phyloP scores from a whole-genome alignment of 805 yeast species.

The Candida jianshihensis region DNA sequence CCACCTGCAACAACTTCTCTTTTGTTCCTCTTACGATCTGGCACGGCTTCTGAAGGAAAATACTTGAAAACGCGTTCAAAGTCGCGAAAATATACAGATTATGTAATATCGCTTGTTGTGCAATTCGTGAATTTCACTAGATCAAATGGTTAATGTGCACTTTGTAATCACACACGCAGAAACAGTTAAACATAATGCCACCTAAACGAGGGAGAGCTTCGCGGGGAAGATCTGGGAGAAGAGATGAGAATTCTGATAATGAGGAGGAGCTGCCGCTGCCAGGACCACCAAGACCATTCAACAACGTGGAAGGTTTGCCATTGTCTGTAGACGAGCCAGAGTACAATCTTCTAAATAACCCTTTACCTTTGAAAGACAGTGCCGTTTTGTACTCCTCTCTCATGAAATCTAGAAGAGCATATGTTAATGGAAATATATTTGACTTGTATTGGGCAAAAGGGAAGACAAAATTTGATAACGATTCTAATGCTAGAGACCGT shows the following conservation, averaged over 20 bases:
- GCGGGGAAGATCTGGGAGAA: constrained; percentile 11
- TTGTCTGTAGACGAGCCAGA: constrained; percentile 61
- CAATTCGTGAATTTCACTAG: no score
- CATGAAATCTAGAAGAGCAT: constrained; percentile 61
- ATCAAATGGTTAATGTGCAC: no score
- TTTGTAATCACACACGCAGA: not conserved
- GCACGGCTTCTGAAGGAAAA: no score
- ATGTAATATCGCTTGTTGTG: no score
- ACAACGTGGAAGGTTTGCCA: constrained; percentile 59
- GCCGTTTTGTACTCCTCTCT: constrained; percentile 68
- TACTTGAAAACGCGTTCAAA: no score
- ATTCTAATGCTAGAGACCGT: constrained; percentile 64
- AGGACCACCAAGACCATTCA: constrained; percentile 47
- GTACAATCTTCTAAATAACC: constrained; percentile 51
- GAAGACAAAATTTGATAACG: constrained; percentile 32
- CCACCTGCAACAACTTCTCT: no score
- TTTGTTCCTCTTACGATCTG: no score
- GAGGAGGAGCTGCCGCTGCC: constrained; percentile 21
- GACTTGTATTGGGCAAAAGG: constrained; percentile 76
- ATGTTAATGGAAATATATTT: constrained; percentile 65
- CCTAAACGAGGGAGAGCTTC: constrained; percentile 15
- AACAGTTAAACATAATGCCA: constrained; percentile 11
- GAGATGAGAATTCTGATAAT: constrained; percentile 18
- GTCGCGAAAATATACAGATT: no score
- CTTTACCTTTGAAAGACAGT: constrained; percentile 65